Conservation (phyloP, 2,329 filamentous ascomycete species). For the Cercospora janseana region DNA sequence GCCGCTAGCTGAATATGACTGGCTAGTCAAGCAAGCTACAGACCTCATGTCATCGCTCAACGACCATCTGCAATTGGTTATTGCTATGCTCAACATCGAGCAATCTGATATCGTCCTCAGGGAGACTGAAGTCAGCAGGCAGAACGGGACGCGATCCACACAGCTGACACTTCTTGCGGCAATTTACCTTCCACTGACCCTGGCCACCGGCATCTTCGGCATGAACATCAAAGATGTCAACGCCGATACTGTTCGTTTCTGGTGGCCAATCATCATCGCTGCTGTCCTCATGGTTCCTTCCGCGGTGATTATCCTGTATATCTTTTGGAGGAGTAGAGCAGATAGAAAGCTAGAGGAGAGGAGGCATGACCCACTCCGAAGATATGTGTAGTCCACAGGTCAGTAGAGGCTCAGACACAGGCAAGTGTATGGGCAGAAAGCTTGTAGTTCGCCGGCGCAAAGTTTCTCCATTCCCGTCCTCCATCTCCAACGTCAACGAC, state of each 20-base stretch:
- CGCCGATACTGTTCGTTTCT: neutral
- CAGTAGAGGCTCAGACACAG: too few relatives aligned
- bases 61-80: neutral
- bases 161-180: constrained; percentile 12
- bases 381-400: too few relatives aligned
- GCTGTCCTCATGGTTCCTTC: too few relatives aligned
- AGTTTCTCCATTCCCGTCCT: neutral
- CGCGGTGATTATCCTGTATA: too few relatives aligned
- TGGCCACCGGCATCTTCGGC: constrained; percentile 22
- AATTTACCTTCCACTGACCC: constrained; percentile 17
- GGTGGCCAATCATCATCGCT: neutral
- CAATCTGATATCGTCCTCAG: neutral
- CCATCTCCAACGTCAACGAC: neutral
- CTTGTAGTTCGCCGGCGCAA: neutral
- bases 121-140: constrained; percentile 2
- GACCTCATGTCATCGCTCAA: neutral
- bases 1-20: neutral
- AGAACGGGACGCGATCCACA: neutral
- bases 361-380: too few relatives aligned
- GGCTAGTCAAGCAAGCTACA: neutral
- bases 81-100: neutral
- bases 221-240: constrained; percentile 19
- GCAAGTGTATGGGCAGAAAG: too few relatives aligned
- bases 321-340: too few relatives aligned
- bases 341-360: too few relatives aligned